Conservation (phyloP, 2,329 filamentous ascomycete genomes). For the Colletotrichum sp. region DNA sequence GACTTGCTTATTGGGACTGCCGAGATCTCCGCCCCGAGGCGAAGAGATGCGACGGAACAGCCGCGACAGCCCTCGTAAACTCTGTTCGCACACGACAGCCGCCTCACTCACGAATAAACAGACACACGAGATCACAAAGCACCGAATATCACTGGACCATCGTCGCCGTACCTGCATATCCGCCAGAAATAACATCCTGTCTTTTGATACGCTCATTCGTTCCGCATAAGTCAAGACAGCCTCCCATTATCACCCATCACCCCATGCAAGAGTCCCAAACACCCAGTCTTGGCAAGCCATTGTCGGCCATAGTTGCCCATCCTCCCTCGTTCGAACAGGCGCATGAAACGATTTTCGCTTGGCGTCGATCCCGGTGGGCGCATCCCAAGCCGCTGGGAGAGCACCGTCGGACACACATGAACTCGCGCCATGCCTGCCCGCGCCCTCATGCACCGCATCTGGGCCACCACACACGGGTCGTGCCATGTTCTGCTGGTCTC, state of each 20-base stretch:
- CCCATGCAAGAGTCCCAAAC: no score
- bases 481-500: conserved; percentile 1
- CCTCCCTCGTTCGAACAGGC: neutral
- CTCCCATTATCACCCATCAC: neutral
- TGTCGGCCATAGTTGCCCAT: neutral
- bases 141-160: neutral
- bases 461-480: neutral
- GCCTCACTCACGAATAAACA: neutral
- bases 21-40: neutral
- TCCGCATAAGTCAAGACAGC: neutral
- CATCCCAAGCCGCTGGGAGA: neutral
- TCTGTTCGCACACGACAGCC: neutral
- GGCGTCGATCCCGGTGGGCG: neutral
- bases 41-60: neutral
- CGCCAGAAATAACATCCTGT: neutral
- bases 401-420: neutral
- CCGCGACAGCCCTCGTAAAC: neutral
- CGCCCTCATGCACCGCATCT: neutral
- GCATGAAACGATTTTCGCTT: conserved; percentile 1
- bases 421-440: neutral
- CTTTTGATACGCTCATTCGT: neutral
- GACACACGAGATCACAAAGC: neutral
- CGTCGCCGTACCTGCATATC: neutral
- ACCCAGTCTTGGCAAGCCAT: neutral
- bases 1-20: neutral